Evolutionary conservation across 2,329 filamentous ascomycete species (phyloP).

Genomic region (Podosphaera fusca): DNA sequence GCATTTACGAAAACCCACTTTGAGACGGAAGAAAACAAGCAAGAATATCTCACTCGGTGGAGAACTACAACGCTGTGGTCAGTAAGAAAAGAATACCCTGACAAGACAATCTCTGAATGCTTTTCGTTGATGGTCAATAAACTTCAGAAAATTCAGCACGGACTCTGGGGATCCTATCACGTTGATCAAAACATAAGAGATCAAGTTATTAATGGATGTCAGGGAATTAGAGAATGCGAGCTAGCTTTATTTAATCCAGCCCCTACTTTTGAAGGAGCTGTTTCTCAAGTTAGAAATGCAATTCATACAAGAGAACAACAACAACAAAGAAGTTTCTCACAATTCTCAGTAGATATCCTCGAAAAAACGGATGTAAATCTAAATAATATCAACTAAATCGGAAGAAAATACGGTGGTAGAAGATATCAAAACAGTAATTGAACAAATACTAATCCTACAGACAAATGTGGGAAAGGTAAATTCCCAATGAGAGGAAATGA

Average conservation of each 20-base stretch:
- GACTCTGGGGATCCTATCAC: background rate
- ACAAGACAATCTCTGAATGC: background rate
- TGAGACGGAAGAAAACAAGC: no score
- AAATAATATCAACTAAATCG: background rate
- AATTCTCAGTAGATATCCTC: background rate
- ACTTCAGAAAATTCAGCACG: background rate
- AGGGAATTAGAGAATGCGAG: conserved; percentile 1
- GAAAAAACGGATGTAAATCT: background rate
- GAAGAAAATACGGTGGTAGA: no score
- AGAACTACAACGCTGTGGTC: background rate
- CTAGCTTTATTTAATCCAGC: background rate
- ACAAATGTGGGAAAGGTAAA: background rate
- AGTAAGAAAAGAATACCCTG: background rate
- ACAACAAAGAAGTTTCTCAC: background rate
- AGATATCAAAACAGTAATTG: background rate
- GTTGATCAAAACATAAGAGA: conserved; percentile 1
- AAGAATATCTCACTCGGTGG: no score
- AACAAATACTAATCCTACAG: background rate
- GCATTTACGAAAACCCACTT: no score
- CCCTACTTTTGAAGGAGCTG: background rate
- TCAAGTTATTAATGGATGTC: conserved; percentile 1
- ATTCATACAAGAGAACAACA: background rate
- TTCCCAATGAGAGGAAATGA: background rate
- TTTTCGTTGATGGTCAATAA: background rate
- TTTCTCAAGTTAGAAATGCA: background rate